A percentile compares a stretch with the other conserved stretches of the same genome.
phyloP scores from a whole-genome alignment of 352 stramenopile genomes.

The Nothophytophthora sp. region DNA sequence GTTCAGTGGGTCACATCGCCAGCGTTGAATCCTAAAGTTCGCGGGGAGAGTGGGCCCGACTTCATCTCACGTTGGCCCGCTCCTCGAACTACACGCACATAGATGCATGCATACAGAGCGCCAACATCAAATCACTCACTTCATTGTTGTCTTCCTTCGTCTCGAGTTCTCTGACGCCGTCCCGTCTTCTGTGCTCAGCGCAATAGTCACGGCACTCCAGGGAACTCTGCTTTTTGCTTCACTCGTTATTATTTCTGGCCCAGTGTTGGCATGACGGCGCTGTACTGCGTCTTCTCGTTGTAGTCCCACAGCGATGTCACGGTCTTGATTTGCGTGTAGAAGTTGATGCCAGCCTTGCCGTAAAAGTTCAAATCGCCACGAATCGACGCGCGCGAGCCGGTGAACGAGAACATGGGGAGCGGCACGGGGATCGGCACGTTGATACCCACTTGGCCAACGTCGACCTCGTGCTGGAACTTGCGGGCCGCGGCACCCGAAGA shows the following conservation, averaged over 20 bases:
- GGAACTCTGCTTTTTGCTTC: too few species aligned
- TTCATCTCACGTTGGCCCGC: too few species aligned
- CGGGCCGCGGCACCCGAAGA: conserved; percentile 90
- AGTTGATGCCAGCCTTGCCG: conserved; percentile 95
- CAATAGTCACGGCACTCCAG: too few species aligned
- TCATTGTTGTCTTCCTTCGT: too few species aligned
- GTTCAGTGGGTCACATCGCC: too few species aligned
- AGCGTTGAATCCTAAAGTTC: too few species aligned
- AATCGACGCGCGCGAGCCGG: conserved; percentile 94
- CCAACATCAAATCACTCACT: too few species aligned
- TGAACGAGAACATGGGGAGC: conserved; percentile 98
- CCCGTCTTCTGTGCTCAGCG: not conserved
- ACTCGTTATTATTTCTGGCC: conserved; percentile 38
- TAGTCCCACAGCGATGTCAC: conserved; percentile 97
- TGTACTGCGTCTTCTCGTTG: conserved; percentile 88
- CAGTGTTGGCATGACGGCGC: conserved; percentile 93
- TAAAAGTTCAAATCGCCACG: conserved; percentile 98
- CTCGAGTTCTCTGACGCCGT: too few species aligned
- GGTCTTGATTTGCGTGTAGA: conserved; percentile 99
- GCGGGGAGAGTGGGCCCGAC: too few species aligned
- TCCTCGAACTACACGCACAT: too few species aligned
- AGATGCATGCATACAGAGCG: too few species aligned
- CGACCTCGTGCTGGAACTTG: conserved; percentile 97
- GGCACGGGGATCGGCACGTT: conserved; percentile 98
- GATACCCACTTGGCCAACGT: conserved; percentile 96